Conservation (phyloP, 495 filamentous ascomycete genomes). For the Daldinia bambusicola region DNA sequence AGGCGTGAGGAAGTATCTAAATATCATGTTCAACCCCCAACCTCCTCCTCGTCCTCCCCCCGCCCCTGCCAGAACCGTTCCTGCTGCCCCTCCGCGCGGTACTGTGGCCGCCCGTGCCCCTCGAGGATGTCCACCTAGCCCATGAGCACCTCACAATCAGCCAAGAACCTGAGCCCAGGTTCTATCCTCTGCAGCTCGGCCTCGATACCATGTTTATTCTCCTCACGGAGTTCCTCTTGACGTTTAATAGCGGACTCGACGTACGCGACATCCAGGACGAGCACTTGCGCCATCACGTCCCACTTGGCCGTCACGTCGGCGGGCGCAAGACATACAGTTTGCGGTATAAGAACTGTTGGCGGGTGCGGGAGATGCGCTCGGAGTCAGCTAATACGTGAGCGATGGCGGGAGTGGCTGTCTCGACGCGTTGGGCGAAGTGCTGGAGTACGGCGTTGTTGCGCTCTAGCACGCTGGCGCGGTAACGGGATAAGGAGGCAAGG, state of each 20-base stretch:
- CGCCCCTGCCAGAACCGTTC: constrained; percentile 27
- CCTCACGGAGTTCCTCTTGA: background rate
- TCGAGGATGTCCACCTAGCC: constrained; percentile 11
- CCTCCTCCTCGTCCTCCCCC: constrained; percentile 2
- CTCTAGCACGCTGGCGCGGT: constrained; percentile 1
- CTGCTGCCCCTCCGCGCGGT: constrained; percentile 18
- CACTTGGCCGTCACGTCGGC: constrained; percentile 21
- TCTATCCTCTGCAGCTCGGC: background rate
- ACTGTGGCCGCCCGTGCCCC: constrained; percentile 27
- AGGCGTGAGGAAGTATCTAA: too few species aligned
- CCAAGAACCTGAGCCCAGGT: background rate
- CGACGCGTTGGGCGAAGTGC: background rate
- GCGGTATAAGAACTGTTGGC: background rate
- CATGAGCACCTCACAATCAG: constrained; percentile 15
- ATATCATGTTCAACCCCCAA: too few species aligned
- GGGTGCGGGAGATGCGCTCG: background rate
- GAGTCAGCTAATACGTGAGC: background rate
- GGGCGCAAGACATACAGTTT: constrained; percentile 1
- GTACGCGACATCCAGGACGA: constrained; percentile 12
- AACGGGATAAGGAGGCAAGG: constrained; percentile 16
- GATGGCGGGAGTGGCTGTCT: background rate
- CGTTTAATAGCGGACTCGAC: background rate
- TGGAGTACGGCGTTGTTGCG: constrained; percentile 5
- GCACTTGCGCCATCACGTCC: constrained; percentile 10
- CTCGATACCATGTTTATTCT: constrained; percentile 9